phyloP scores from a whole-genome alignment of 2,329 filamentous ascomycete genomes.

The Xylariaceae sp. region DNA sequence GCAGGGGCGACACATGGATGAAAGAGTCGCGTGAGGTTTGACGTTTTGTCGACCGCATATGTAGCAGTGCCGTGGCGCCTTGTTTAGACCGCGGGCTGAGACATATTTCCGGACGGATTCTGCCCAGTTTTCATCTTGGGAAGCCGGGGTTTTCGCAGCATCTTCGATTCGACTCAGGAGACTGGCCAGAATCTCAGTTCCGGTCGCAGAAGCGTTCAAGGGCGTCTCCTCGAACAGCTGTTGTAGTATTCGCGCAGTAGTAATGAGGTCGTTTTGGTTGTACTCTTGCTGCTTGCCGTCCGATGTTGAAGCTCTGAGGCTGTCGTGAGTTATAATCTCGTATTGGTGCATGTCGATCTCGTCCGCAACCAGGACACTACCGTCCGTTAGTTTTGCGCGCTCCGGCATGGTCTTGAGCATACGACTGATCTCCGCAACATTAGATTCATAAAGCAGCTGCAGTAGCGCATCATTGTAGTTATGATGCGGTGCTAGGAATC shows the following conservation, averaged over 20 bases:
- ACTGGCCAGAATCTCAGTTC: constrained; percentile 1
- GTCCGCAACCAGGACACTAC: neutral
- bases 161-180: neutral
- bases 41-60: constrained; percentile 8
- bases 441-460: constrained; percentile 10
- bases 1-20: constrained; percentile 10
- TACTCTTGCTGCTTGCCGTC: neutral
- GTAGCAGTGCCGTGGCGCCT: constrained; percentile 1
- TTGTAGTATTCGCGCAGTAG: constrained; percentile 4
- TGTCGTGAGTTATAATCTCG: neutral
- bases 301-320: neutral
- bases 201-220: neutral
- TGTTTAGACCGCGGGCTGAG: neutral
- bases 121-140: neutral
- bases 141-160: neutral
- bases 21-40: neutral
- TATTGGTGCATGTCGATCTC: neutral
- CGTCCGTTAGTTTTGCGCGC: neutral
- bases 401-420: constrained; percentile 1
- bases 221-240: constrained; percentile 1
- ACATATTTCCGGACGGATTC: neutral
- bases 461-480: constrained; percentile 1
- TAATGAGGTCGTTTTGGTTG: constrained; percentile 4
- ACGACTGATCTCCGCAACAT: constrained; percentile 4
- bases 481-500: neutral